Percentiles rank a stretch among this genome's conserved stretches.
These are phyloP conservation scores for Pseudozyma tsukubaensis DNA, from an alignment of 1,284 basidiomycete genomes.

Conservation along the genomic window DNA sequence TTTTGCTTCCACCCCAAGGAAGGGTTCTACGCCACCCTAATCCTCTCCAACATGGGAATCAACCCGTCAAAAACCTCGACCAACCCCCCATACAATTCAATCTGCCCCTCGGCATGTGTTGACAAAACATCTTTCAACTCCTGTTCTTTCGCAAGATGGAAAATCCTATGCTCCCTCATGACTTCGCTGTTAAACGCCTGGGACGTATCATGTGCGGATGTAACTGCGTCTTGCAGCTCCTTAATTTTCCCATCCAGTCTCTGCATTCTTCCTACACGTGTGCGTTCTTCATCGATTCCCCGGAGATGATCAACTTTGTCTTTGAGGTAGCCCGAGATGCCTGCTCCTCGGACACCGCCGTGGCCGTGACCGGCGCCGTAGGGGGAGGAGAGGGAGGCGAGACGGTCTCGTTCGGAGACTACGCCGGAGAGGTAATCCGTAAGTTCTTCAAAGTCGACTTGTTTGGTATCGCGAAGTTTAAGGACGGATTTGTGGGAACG, in stretches of 20 bases:
- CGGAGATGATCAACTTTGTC: constrained; percentile 90
- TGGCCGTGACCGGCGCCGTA: constrained; percentile 59
- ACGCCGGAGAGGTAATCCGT: constrained; percentile 93
- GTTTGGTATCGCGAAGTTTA: constrained; percentile 95
- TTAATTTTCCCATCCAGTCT: constrained; percentile 93
- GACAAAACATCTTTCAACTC: constrained; percentile 96
- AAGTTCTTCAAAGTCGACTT: constrained; percentile 97
- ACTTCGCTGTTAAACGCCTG: constrained; percentile 96
- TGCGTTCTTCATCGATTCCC: constrained; percentile 92
- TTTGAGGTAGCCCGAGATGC: constrained; percentile 83
- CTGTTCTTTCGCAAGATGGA: constrained; percentile 87
- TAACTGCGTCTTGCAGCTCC: constrained; percentile 97
- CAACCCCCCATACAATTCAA: constrained; percentile 77
- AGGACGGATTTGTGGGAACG: constrained; percentile 89
- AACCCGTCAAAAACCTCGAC: constrained; percentile 40
- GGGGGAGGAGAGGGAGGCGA: constrained; percentile 70
- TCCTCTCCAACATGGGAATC: constrained; percentile 28
- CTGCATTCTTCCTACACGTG: constrained; percentile 89
- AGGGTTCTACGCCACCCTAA: constrained; percentile 21
- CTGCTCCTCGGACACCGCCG: constrained; percentile 75
- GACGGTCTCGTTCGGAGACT: constrained; percentile 88
- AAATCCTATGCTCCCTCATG: constrained; percentile 86
- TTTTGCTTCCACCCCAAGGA: no score
- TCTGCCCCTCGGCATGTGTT: constrained; percentile 89
- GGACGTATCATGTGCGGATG: constrained; percentile 91